Evolutionary conservation across 2,329 filamentous ascomycete species (phyloP), one percentile per base, ranked within the genome.

Genomic region (Fusarium tupiense): DNA sequence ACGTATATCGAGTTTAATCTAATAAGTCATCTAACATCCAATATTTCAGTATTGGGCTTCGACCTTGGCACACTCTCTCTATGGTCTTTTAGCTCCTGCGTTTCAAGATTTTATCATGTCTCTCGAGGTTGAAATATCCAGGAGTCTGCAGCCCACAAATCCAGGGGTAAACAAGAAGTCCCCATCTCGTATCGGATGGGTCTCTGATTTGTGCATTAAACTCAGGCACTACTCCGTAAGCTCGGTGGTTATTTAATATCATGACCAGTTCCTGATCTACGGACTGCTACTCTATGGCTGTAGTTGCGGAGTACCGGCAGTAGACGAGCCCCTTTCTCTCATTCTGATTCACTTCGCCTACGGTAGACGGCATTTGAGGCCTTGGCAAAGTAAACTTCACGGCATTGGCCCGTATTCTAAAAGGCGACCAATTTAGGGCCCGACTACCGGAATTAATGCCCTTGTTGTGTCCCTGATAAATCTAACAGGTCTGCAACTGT

Each of bases 141-240:
- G 54, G 60, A 47, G 35, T 43, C 40, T 24, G 35, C 24, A 64
- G 49, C 57, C 63, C 71, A 61, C 59, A 49, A 44, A 74, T 74
- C 50, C 72, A 72, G 72, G 72, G 71, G 72, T 40, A 57, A 57
- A 47, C 49, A 53, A 29, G 47, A 58, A 31, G 54, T 44, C 71
- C 58, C 57, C 54, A 73, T 50, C 69, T 72, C 72, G 68, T 74
- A 74, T 74, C 35, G 46, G 67, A 68, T 43, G 41, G 63, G 59
- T 52, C 64, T 56, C 37, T 74, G 64, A 61, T 63, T 69, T 63
- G 52, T 74, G 71, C 71, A 72, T 74, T 53, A 67, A 63, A 35
- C 31, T 33, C n/a, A 54, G 38, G 49, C 58, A 74, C 59, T 70
- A 49, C 46, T 49, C 46, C 46, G 26, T 49, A 53, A 16, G 52